These are phyloP conservation scores for Nigrospora sphaerica DNA, from an alignment of 2,329 filamentous ascomycete species.

Conservation along the genomic window DNA sequence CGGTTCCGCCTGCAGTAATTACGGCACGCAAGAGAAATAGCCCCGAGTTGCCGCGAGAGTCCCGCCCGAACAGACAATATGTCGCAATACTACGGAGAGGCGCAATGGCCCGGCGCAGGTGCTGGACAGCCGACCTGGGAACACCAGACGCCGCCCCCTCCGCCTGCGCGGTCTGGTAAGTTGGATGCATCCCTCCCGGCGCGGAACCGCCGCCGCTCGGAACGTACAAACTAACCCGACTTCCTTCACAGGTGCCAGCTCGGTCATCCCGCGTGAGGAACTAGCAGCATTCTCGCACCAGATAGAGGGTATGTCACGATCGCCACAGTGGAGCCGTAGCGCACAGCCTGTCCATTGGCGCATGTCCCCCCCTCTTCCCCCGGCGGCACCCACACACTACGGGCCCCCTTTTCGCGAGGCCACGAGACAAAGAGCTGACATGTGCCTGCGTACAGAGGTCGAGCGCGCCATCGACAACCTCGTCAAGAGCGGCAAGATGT, in stretches of 20 bases:
- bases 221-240: not conserved
- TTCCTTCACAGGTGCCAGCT: slow-evolving; percentile 56
- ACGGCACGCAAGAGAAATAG: too few relatives aligned
- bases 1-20: too few relatives aligned
- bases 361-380: too few relatives aligned
- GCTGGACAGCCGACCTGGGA: slow-evolving; percentile 63
- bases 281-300: slow-evolving; percentile 75
- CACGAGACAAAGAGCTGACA: slow-evolving; percentile 15
- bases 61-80: slow-evolving; percentile 9
- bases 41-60: too few relatives aligned
- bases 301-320: slow-evolving; percentile 69
- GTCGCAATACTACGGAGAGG: slow-evolving; percentile 27
- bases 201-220: too few relatives aligned
- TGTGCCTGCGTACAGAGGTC: slow-evolving; percentile 59
- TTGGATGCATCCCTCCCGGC: not conserved
- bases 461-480: slow-evolving; percentile 94
- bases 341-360: not conserved
- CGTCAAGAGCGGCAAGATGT: slow-evolving; percentile 93
- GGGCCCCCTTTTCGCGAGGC: slow-evolving; percentile 4
- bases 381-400: not conserved
- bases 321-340: not conserved
- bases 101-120: slow-evolving; percentile 25
- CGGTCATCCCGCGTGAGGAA: slow-evolving; percentile 68
- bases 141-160: slow-evolving; percentile 58
- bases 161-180: slow-evolving; percentile 60